phyloP scores from a whole-genome alignment of 2,329 filamentous ascomycete species.

The Aspergillus chevalieri region DNA sequence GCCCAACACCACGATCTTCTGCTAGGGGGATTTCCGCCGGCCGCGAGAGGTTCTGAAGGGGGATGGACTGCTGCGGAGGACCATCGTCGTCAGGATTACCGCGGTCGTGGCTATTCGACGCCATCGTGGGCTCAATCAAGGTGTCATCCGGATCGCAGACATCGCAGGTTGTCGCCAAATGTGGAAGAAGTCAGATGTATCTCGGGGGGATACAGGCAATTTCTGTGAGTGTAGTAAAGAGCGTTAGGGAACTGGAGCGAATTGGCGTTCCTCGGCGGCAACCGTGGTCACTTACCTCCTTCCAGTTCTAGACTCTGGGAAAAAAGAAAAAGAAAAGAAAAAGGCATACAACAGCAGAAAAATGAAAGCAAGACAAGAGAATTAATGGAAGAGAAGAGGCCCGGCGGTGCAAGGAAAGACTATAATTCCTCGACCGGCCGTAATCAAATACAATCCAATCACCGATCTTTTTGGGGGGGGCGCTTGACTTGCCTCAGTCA shows the following conservation, averaged over 20 bases:
- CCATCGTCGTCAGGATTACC: slow-evolving; percentile 21
- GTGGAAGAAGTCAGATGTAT: neutral
- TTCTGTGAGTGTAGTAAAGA: neutral
- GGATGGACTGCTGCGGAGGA: slow-evolving; percentile 54
- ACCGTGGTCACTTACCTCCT: too few relatives aligned
- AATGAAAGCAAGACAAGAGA: too few relatives aligned
- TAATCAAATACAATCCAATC: too few relatives aligned
- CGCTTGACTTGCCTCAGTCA: too few relatives aligned
- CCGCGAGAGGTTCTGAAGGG: slow-evolving; percentile 58
- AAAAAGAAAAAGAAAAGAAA: too few relatives aligned
- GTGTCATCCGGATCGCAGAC: slow-evolving; percentile 32
- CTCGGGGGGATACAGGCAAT: neutral
- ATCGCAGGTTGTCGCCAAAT: slow-evolving; percentile 23
- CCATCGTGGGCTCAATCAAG: slow-evolving; percentile 34
- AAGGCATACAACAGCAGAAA: too few relatives aligned
- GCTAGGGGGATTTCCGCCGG: slow-evolving; percentile 24
- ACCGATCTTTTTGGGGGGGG: too few relatives aligned
- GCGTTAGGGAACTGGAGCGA: neutral
- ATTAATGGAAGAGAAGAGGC: too few relatives aligned
- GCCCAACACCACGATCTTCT: slow-evolving; percentile 24
- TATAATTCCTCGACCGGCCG: too few relatives aligned
- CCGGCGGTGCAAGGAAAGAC: too few relatives aligned
- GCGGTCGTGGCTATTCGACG: slow-evolving; percentile 31
- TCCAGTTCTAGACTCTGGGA: too few relatives aligned
- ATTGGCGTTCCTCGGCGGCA: too few relatives aligned